Evolutionary conservation across 2,329 filamentous ascomycete genomes (phyloP).

Genomic region (Dactylellina haptotyla): DNA sequence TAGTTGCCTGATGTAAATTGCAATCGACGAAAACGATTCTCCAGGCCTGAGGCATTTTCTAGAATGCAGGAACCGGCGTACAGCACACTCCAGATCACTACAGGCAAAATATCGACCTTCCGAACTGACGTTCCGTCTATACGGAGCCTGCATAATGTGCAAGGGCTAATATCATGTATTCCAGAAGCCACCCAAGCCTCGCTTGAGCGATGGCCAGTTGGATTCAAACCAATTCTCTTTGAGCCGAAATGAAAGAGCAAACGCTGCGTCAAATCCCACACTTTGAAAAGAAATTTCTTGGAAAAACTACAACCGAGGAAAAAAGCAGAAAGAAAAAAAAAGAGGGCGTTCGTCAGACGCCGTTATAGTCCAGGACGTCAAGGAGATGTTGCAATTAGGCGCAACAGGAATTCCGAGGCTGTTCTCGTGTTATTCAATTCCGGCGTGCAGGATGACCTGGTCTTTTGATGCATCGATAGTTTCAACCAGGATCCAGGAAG

Average conservation of each 20-base stretch:
- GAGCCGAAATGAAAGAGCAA: not conserved
- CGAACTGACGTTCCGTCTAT: not conserved
- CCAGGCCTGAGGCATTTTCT: not conserved
- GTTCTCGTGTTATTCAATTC: slow-evolving; percentile 23
- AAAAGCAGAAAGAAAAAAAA: not conserved
- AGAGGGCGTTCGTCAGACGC: not conserved
- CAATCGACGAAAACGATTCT: not conserved
- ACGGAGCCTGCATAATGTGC: not conserved
- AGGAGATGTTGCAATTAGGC: slow-evolving; percentile 32
- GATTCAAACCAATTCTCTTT: not conserved
- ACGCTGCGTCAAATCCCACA: no score
- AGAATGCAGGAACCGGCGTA: not conserved
- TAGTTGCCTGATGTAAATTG: not conserved
- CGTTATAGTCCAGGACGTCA: not conserved
- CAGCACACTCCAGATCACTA: not conserved
- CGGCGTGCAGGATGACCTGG: slow-evolving; percentile 20
- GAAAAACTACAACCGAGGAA: not conserved
- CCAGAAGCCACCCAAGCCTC: not conserved
- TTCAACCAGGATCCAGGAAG: slow-evolving; percentile 37
- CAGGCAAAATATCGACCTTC: not conserved
- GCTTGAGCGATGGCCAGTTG: not conserved
- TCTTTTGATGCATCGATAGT: slow-evolving; percentile 30
- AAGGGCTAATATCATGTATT: not conserved
- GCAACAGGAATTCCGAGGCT: slow-evolving; percentile 1
- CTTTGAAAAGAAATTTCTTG: not conserved